A percentile compares a stretch with the other conserved stretches of the same genome.
Evolutionary conservation across 148 eudicot species (phyloP).

Genomic region (Silene latifolia): DNA sequence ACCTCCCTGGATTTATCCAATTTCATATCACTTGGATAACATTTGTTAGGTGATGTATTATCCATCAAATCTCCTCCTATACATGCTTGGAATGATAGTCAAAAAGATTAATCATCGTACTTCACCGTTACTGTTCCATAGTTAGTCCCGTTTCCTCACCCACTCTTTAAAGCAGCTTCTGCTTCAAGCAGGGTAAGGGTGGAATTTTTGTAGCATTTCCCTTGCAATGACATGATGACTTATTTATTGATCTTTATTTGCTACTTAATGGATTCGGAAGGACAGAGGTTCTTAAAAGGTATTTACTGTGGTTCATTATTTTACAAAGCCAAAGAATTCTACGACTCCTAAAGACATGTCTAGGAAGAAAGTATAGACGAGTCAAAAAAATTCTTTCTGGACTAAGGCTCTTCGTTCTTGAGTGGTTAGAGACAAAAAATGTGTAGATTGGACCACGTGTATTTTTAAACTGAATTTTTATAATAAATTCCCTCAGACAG

Average conservation of each 20-base stretch:
- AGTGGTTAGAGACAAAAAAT: neutral
- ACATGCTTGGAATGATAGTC: neutral
- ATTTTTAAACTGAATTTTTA: conserved; percentile 1
- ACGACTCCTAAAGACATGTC: neutral
- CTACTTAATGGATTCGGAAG: neutral
- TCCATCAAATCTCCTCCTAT: neutral
- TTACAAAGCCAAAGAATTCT: neutral
- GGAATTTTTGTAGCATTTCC: neutral
- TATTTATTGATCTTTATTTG: no score
- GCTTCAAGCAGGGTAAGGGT: neutral
- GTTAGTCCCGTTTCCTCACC: conserved; percentile 1
- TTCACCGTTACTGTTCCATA: neutral
- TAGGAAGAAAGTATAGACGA: neutral
- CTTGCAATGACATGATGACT: no score
- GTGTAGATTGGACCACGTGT: neutral
- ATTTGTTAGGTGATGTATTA: neutral
- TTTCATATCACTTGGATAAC: neutral
- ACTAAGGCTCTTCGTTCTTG: neutral
- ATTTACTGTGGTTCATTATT: neutral
- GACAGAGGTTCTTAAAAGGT: neutral
- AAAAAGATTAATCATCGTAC: neutral
- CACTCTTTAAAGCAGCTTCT: neutral
- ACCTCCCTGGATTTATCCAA: neutral
- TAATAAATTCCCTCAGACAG: conserved; percentile 33
- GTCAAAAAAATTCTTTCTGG: neutral